Conservation (phyloP, 495 filamentous ascomycete genomes). For the Talaromyces adpressus region DNA sequence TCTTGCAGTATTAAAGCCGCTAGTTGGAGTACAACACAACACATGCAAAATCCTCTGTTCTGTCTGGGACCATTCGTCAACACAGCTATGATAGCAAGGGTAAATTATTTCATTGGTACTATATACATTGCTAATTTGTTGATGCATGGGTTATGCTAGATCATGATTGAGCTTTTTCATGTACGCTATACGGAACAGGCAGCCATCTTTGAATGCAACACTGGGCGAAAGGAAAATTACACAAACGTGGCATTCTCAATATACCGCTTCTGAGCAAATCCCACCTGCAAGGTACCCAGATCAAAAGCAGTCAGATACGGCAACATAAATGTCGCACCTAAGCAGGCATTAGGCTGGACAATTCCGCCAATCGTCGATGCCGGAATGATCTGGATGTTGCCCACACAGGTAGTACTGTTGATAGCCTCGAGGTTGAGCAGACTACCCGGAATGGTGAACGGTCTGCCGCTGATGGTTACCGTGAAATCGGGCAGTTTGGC, state of each 20-base stretch:
- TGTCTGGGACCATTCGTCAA: no score
- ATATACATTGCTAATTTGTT: no score
- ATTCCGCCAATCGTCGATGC: neutral
- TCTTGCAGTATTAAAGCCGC: no score
- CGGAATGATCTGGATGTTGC: slow-evolving; percentile 46
- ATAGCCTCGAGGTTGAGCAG: slow-evolving; percentile 45
- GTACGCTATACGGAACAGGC: neutral
- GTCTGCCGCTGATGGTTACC: slow-evolving; percentile 45
- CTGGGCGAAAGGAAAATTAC: neutral
- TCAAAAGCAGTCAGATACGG: slow-evolving; percentile 1
- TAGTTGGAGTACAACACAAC: no score
- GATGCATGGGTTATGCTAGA: no score
- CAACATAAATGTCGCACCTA: slow-evolving; percentile 2
- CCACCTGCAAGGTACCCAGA: neutral
- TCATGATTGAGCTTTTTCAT: no score
- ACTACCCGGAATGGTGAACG: slow-evolving; percentile 47
- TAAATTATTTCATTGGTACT: no score
- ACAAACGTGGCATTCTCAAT: slow-evolving; percentile 6
- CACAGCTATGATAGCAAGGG: no score
- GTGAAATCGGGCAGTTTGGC: slow-evolving; percentile 56
- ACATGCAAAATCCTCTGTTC: no score
- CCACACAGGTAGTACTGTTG: slow-evolving; percentile 49
- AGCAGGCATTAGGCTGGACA: slow-evolving; percentile 2
- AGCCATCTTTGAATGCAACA: neutral
- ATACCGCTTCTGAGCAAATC: slow-evolving; percentile 2